Conservation (phyloP, 169 alveolate genomes). For the Cryptosporidium sp. region DNA sequence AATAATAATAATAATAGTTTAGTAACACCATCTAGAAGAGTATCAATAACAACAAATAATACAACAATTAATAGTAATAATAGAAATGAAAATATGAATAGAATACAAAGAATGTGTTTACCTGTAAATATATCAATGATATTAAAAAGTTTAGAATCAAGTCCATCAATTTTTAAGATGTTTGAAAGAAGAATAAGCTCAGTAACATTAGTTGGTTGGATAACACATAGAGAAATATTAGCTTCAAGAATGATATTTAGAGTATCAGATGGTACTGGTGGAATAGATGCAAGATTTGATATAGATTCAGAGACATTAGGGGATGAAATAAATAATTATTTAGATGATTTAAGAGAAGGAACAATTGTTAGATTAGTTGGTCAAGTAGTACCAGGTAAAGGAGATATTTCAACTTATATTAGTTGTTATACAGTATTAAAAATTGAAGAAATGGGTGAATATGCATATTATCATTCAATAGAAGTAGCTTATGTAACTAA, state of each 20-base stretch:
- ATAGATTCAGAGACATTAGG: conserved; percentile 68
- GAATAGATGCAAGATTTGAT: conserved; percentile 73
- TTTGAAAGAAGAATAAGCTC: conserved; percentile 64
- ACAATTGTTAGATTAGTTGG: conserved; percentile 65
- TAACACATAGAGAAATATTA: conserved; percentile 32
- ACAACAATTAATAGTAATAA: conserved; percentile 10
- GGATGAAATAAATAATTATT: conserved; percentile 34
- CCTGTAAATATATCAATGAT: conserved; percentile 58
- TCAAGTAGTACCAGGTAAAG: conserved; percentile 71
- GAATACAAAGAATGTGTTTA: conserved; percentile 64
- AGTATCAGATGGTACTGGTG: conserved; percentile 72
- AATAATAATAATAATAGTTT: conserved; percentile 6
- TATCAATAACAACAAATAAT: not conserved
- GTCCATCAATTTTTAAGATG: conserved; percentile 34
- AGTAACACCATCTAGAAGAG: conserved; percentile 30
- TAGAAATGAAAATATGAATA: conserved; percentile 21
- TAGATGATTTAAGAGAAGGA: conserved; percentile 57
- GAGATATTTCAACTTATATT: conserved; percentile 50
- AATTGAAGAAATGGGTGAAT: conserved; percentile 16
- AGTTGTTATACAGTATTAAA: conserved; percentile 63
- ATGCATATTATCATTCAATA: conserved; percentile 67
- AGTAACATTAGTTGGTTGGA: conserved; percentile 68
- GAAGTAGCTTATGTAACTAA: conserved; percentile 26
- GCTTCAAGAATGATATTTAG: conserved; percentile 73
- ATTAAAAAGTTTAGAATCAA: conserved; percentile 17